These are phyloP conservation scores for Aegilops speltoides DNA, from an alignment of 176 grass and related monocot species.

Conservation along the genomic window DNA sequence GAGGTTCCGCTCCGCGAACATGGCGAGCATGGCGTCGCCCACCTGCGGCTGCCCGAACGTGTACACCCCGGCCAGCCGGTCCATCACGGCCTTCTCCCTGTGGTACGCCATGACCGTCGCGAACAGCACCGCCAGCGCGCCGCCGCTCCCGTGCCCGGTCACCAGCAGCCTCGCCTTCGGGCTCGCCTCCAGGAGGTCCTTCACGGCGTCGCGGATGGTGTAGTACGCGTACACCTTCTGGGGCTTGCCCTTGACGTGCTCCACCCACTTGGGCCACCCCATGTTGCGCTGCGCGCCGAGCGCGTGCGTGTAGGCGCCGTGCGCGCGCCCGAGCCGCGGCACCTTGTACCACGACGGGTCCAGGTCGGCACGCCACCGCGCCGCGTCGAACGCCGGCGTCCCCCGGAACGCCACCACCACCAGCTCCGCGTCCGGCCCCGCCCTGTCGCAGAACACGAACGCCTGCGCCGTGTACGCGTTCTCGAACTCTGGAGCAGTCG, in stretches of 20 bases:
- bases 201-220: constrained; percentile 42
- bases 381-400: constrained; percentile 41
- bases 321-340: constrained; percentile 45
- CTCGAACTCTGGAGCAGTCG: constrained; percentile 34
- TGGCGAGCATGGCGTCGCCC: constrained; percentile 45
- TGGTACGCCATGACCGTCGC: constrained; percentile 51
- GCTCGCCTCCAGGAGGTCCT: constrained; percentile 21
- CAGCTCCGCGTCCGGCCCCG: constrained; percentile 37
- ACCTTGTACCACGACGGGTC: constrained; percentile 73
- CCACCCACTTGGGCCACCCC: constrained; percentile 47
- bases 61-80: constrained; percentile 41
- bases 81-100: constrained; percentile 45
- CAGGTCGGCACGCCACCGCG: constrained; percentile 53
- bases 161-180: constrained; percentile 50
- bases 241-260: constrained; percentile 27
- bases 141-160: constrained; percentile 57
- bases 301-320: constrained; percentile 50
- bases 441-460: constrained; percentile 48
- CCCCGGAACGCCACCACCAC: constrained; percentile 70
- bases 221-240: constrained; percentile 57
- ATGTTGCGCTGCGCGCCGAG: constrained; percentile 52
- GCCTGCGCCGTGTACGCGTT: constrained; percentile 42
- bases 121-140: constrained; percentile 61
- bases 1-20: constrained; percentile 50
- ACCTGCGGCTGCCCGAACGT: constrained; percentile 69